phyloP scores from a whole-genome alignment of 176 grass and related monocot species.

The Aegilops bicornis region DNA sequence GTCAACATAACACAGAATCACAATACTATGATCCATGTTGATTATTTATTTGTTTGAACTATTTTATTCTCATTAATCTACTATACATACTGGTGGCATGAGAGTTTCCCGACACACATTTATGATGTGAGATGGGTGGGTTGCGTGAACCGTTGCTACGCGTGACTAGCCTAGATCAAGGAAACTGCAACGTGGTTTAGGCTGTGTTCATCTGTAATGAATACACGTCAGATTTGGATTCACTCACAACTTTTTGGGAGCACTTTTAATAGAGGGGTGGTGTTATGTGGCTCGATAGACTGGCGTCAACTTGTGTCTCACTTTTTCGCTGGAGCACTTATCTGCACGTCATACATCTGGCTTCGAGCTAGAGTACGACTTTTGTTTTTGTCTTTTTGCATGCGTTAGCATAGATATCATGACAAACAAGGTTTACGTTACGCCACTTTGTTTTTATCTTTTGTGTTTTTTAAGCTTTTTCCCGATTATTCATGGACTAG shows the following conservation, averaged over 20 bases:
- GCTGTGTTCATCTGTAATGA: background rate
- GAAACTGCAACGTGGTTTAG: background rate
- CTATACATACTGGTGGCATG: background rate
- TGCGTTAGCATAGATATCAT: background rate
- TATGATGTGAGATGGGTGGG: accelerated
- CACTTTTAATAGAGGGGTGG: too few relatives aligned
- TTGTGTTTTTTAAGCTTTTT: background rate
- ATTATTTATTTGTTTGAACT: background rate
- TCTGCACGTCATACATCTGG: background rate
- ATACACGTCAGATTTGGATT: background rate
- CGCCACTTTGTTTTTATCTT: too few relatives aligned
- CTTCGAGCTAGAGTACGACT: background rate
- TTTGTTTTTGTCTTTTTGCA: background rate
- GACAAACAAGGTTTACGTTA: background rate
- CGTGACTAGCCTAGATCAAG: background rate
- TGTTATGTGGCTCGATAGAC: background rate
- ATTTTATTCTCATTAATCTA: background rate
- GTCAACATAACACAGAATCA: too few relatives aligned
- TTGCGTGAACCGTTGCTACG: background rate
- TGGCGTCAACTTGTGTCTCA: background rate
- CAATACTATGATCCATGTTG: background rate
- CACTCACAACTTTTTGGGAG: background rate
- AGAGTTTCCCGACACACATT: accelerated
- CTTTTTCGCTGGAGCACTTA: background rate
- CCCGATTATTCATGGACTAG: background rate